Evolutionary conservation across 257 asterid species (phyloP).

Genomic region (Ophiorrhiza pumila): DNA sequence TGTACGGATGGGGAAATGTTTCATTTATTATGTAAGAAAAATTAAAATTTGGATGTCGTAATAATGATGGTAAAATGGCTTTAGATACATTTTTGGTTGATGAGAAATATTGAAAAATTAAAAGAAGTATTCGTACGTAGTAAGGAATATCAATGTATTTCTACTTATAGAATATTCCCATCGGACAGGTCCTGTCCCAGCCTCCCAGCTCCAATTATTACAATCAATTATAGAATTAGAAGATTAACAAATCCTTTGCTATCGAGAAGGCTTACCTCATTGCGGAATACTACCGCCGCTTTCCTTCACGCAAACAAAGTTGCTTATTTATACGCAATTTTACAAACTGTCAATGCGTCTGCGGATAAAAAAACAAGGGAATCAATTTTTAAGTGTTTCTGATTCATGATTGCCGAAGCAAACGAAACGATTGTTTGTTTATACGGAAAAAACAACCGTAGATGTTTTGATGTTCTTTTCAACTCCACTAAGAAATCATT

Average conservation of each 20-base stretch:
- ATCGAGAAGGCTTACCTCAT: background rate
- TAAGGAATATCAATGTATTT: background rate
- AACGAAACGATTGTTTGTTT: background rate
- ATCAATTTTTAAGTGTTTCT: no score
- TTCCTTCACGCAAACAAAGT: background rate
- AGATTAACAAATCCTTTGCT: background rate
- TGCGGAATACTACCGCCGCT: background rate
- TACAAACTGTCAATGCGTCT: background rate
- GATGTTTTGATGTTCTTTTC: background rate
- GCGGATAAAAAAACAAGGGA: background rate
- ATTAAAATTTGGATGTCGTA: no score
- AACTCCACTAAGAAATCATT: no score
- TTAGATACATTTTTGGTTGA: no score
- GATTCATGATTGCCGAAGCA: constrained; percentile 22
- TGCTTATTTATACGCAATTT: background rate
- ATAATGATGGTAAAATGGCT: no score
- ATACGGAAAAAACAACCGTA: background rate
- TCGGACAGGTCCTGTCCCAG: background rate
- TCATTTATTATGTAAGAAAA: no score
- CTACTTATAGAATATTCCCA: background rate
- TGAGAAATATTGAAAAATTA: no score
- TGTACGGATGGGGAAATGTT: no score
- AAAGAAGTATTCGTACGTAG: no score
- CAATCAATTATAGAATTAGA: background rate
- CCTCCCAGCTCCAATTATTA: background rate